phyloP scores from a whole-genome alignment of 768 basidiomycete genomes.

The Leccinum uliginosum region DNA sequence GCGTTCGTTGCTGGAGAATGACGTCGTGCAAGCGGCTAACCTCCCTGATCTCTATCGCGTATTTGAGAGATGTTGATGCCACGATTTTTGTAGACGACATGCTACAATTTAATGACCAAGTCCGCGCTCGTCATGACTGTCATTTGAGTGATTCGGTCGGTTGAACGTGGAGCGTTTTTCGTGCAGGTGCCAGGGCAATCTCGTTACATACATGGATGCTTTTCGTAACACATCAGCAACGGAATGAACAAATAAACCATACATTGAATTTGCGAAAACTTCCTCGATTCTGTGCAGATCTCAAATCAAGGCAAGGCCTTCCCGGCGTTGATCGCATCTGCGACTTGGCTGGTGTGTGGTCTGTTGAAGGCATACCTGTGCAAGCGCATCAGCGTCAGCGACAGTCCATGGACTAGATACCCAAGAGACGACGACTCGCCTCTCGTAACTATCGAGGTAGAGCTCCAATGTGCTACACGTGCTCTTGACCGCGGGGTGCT shows the following conservation, averaged over 20 bases:
- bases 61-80: conserved; percentile 82
- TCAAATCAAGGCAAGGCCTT: conserved; percentile 54
- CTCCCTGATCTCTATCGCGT: conserved; percentile 91
- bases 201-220: not conserved
- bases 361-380: conserved; percentile 71
- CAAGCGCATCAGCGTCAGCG: not conserved
- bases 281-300: too few relatives aligned
- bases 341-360: conserved; percentile 73
- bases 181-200: not conserved
- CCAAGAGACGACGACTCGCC: conserved; percentile 33
- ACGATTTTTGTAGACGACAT: not conserved
- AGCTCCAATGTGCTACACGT: conserved; percentile 67
- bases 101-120: not conserved
- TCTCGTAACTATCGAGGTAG: conserved; percentile 70
- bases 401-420: not conserved
- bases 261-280: not conserved
- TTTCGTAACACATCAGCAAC: not conserved
- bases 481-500: conserved; percentile 57
- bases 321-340: conserved; percentile 70
- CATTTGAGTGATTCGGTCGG: not conserved
- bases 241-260: not conserved
- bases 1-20: conserved; percentile 59
- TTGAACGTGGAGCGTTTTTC: not conserved
- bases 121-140: not conserved
- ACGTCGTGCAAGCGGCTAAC: conserved; percentile 85